These are phyloP conservation scores for Dactylella cylindrospora DNA, from an alignment of 2,329 filamentous ascomycete genomes.

Conservation along the genomic window DNA sequence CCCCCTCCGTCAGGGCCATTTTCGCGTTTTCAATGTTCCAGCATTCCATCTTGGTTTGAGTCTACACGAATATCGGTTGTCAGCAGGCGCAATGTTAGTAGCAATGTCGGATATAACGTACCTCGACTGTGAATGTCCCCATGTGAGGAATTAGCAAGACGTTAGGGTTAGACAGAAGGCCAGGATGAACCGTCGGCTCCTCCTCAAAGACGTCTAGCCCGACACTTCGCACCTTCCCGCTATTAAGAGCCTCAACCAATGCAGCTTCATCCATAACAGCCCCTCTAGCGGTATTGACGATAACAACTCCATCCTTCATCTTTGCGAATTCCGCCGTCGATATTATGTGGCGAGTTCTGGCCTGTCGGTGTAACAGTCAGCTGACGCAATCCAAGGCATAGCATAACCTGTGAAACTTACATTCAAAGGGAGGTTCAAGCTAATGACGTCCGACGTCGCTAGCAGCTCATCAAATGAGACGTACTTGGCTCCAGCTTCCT, in stretches of 20 bases:
- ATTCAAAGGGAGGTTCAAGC: constrained; percentile 78
- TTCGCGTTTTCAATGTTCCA: constrained; percentile 72
- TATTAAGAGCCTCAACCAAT: constrained; percentile 70
- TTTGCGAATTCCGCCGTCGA: constrained; percentile 68
- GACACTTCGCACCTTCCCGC: constrained; percentile 68
- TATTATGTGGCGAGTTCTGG: constrained; percentile 72
- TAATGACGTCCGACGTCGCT: constrained; percentile 70
- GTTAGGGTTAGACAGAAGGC: constrained; percentile 68
- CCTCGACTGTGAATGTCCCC: constrained; percentile 77
- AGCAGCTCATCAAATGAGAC: constrained; percentile 74
- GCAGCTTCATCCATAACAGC: constrained; percentile 80
- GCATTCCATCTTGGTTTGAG: constrained; percentile 69
- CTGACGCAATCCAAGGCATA: neutral
- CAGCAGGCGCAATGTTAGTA: constrained; percentile 24
- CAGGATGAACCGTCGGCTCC: constrained; percentile 74
- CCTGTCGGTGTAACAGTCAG: constrained; percentile 28
- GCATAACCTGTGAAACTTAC: constrained; percentile 56
- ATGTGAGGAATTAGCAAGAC: constrained; percentile 80
- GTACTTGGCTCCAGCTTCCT: constrained; percentile 63
- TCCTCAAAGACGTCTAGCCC: constrained; percentile 83
- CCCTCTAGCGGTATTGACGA: constrained; percentile 81
- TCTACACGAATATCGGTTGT: constrained; percentile 51
- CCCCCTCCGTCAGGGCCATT: constrained; percentile 63
- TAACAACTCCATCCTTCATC: constrained; percentile 76
- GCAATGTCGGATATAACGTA: constrained; percentile 44